phyloP scores from a whole-genome alignment of 2,329 filamentous ascomycete genomes.

The Ceratocystis smalleyi region DNA sequence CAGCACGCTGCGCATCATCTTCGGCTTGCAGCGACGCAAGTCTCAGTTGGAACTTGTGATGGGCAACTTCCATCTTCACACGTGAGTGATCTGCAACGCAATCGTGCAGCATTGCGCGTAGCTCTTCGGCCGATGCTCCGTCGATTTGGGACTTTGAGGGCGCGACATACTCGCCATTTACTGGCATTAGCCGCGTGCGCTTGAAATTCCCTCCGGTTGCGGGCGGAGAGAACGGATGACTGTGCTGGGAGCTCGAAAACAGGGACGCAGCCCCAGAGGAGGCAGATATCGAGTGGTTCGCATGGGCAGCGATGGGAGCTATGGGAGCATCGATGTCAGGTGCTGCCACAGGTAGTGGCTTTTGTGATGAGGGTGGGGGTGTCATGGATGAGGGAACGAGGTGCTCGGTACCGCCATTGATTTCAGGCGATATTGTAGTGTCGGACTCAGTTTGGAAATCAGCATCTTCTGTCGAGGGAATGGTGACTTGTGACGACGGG shows the following conservation, averaged over 20 bases:
- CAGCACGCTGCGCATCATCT: constrained; percentile 71
- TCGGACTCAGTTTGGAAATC: constrained; percentile 37
- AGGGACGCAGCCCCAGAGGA: constrained; percentile 21
- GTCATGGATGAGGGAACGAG: constrained; percentile 41
- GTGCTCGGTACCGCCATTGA: constrained; percentile 32
- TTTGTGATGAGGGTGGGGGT: constrained; percentile 37
- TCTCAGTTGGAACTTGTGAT: constrained; percentile 81
- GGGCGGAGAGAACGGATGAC: constrained; percentile 39
- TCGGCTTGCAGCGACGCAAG: constrained; percentile 70
- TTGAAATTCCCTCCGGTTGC: constrained; percentile 25
- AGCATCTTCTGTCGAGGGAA: constrained; percentile 41
- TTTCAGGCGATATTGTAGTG: constrained; percentile 35
- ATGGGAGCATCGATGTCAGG: constrained; percentile 5
- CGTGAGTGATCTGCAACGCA: constrained; percentile 41
- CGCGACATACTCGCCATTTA: constrained; percentile 29
- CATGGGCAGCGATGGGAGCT: not conserved
- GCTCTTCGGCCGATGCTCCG: constrained; percentile 38
- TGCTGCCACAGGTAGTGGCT: not conserved
- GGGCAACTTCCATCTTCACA: constrained; percentile 67
- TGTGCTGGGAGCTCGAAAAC: constrained; percentile 28
- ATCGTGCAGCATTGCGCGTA: constrained; percentile 40
- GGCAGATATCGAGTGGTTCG: constrained; percentile 7
- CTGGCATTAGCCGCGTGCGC: constrained; percentile 17
- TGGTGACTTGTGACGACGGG: constrained; percentile 33
- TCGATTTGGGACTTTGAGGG: constrained; percentile 36